Conservation (phyloP, 768 basidiomycete genomes). For the Pleurotus giganteus region DNA sequence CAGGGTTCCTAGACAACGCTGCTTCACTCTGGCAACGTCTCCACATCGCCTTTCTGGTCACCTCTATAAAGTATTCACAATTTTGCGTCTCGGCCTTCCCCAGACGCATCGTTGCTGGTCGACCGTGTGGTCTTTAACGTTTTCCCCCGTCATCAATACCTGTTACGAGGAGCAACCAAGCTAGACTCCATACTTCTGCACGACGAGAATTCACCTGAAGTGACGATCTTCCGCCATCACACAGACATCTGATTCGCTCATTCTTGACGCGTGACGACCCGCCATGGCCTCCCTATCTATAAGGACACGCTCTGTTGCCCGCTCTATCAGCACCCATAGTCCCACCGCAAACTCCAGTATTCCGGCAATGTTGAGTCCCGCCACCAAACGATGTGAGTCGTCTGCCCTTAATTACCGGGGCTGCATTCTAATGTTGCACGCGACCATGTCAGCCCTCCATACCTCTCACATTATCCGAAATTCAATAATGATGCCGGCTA, state of each 20-base stretch:
- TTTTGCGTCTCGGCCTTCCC: not conserved
- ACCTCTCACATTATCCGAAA: constrained; percentile 19
- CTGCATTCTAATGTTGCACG: not conserved
- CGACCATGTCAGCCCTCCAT: constrained; percentile 7
- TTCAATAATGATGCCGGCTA: constrained; percentile 71
- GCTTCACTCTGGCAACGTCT: constrained; percentile 3
- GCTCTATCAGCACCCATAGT: constrained; percentile 9
- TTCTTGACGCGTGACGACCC: not conserved
- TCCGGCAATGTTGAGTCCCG: not conserved
- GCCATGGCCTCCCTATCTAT: constrained; percentile 8
- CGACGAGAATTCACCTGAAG: constrained; percentile 7
- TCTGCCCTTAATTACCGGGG: not conserved
- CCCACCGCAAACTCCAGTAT: constrained; percentile 5
- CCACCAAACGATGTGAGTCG: constrained; percentile 2
- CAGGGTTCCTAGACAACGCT: constrained; percentile 7
- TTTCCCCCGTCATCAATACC: constrained; percentile 3
- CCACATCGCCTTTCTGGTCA: constrained; percentile 4
- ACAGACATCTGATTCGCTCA: constrained; percentile 2
- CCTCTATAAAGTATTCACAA: constrained; percentile 1
- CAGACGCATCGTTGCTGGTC: constrained; percentile 11
- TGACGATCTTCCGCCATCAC: not conserved
- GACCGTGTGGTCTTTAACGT: constrained; percentile 4
- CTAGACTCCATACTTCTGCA: not conserved
- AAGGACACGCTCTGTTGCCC: constrained; percentile 5
- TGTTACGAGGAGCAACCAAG: constrained; percentile 7